A percentile compares a stretch with the other conserved stretches of the same genome.
These are phyloP conservation scores for Colletotrichum sp. DNA, from an alignment of 2,329 filamentous ascomycete species.

Conservation along the genomic window DNA sequence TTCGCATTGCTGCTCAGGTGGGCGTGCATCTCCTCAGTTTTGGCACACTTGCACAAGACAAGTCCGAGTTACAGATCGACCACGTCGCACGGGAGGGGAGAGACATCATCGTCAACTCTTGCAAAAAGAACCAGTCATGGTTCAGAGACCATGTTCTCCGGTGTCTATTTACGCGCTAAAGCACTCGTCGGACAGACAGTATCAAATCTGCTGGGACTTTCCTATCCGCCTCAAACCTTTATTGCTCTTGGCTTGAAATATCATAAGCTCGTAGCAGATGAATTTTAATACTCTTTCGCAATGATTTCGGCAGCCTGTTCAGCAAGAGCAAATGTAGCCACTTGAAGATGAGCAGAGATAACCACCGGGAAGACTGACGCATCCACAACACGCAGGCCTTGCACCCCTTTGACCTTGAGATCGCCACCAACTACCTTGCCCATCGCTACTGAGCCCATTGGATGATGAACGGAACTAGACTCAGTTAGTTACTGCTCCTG, in stretches of 20 bases:
- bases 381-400: constrained; percentile 40
- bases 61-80: background rate
- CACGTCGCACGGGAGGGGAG: background rate
- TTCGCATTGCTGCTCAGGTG: background rate
- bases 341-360: constrained; percentile 50
- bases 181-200: background rate
- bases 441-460: constrained; percentile 31
- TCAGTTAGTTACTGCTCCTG: background rate
- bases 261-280: background rate
- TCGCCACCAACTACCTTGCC: constrained; percentile 35
- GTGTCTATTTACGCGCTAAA: background rate
- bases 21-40: background rate
- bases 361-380: constrained; percentile 39
- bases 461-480: constrained; percentile 11
- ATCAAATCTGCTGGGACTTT: background rate
- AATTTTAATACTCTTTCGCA: background rate
- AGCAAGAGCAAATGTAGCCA: constrained; percentile 59
- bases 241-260: background rate
- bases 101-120: background rate
- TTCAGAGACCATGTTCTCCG: background rate
- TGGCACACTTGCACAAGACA: background rate
- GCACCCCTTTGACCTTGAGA: constrained; percentile 39
- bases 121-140: background rate
- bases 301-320: constrained; percentile 67
- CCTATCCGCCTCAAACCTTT: background rate